A percentile compares a stretch with the other conserved stretches of the same genome.
Conservation (phyloP, 169 alveolate species). For the Plasmodium knowlesi region DNA sequence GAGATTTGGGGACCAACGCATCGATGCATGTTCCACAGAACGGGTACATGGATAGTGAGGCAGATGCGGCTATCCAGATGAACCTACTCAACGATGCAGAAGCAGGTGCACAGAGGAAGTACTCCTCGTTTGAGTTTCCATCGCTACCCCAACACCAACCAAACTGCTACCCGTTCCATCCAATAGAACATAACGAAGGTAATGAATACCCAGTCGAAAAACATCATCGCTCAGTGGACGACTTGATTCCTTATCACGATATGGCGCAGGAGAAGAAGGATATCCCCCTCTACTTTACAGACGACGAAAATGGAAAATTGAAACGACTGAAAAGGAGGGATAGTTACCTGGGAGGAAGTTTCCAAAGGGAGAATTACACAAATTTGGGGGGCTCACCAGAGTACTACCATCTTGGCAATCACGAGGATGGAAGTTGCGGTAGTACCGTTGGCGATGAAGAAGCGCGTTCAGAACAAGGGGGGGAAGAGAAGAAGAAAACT, state of each 20-base stretch:
- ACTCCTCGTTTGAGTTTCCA: neutral
- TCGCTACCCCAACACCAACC: neutral
- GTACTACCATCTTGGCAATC: neutral
- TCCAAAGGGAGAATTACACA: neutral
- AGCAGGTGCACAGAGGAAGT: neutral
- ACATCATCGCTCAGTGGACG: neutral
- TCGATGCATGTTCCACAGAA: neutral
- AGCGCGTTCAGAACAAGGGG: neutral
- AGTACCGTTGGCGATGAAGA: neutral
- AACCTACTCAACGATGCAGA: neutral
- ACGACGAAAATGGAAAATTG: slow-evolving; percentile 23
- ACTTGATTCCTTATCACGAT: neutral
- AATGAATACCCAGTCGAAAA: neutral
- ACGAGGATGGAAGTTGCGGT: neutral
- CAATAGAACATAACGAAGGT: neutral
- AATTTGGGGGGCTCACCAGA: neutral
- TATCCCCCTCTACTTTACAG: slow-evolving; percentile 40
- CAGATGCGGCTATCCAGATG: neutral
- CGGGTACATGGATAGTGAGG: neutral
- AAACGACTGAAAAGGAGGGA: neutral
- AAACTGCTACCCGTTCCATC: neutral
- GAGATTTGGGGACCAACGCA: neutral
- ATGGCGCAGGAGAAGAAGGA: slow-evolving; percentile 20
- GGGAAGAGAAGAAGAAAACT: neutral
- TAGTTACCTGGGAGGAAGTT: neutral